Conservation (phyloP, 164 flowering plant species). For the Magnolia changhungtana region DNA sequence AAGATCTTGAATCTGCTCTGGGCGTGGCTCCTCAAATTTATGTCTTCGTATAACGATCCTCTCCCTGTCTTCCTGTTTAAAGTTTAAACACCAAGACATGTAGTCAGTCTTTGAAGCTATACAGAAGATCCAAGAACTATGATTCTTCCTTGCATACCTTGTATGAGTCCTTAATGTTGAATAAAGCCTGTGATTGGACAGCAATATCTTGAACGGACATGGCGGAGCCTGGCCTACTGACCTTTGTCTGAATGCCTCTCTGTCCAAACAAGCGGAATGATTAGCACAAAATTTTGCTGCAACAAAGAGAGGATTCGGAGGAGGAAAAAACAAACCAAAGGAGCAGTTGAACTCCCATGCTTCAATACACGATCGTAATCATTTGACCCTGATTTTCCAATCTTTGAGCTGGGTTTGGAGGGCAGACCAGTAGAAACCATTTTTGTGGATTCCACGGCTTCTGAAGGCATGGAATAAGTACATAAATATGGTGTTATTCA, state of each 20-base stretch:
- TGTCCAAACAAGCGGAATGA: constrained; percentile 22
- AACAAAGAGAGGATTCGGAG: neutral
- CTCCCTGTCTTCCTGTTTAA: constrained; percentile 88
- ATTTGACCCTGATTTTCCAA: constrained; percentile 51
- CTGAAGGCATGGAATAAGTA: constrained; percentile 27
- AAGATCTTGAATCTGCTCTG: constrained; percentile 94
- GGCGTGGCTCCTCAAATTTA: constrained; percentile 90
- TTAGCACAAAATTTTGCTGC: constrained; percentile 3
- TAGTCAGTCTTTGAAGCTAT: neutral
- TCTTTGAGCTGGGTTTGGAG: constrained; percentile 48
- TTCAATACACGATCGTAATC: constrained; percentile 48
- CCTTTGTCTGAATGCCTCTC: constrained; percentile 59
- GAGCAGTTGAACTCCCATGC: constrained; percentile 54
- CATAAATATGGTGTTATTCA: neutral
- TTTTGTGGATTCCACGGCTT: constrained; percentile 53
- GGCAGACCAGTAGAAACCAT: constrained; percentile 33
- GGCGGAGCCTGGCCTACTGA: constrained; percentile 54
- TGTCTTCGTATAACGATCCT: constrained; percentile 74
- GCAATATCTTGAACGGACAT: constrained; percentile 74
- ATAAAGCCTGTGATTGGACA: constrained; percentile 78
- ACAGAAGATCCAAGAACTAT: neutral
- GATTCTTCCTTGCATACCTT: constrained; percentile 50
- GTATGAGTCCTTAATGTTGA: constrained; percentile 83
- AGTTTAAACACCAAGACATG: constrained; percentile 16
- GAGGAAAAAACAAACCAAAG: constrained; percentile 48